Percentiles rank a stretch among this genome's conserved stretches.
phyloP scores from a whole-genome alignment of 192 early-diverging fungal species.

The Coemansia sp. region DNA sequence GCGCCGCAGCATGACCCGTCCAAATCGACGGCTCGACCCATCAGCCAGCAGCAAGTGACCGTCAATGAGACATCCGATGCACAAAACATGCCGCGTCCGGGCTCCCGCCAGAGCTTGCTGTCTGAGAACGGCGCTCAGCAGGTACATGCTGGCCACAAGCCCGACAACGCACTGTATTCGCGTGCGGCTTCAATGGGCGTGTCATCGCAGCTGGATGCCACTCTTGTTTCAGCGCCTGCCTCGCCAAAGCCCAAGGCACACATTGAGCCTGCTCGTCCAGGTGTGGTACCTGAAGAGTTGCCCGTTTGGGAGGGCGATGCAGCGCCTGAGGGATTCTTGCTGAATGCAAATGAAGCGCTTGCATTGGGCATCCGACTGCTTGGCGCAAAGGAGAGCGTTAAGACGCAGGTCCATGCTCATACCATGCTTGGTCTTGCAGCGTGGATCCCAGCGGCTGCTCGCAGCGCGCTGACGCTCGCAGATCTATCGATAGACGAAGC shows the following conservation, averaged over 20 bases:
- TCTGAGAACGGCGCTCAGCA: background rate
- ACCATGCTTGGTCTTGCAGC: constrained; percentile 30
- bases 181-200: background rate
- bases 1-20: background rate
- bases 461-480: constrained; percentile 34
- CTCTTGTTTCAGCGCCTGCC: constrained; percentile 4
- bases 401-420: constrained; percentile 34
- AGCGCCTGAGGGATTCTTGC: constrained; percentile 39
- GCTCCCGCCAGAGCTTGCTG: background rate
- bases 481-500: constrained; percentile 44
- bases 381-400: constrained; percentile 5
- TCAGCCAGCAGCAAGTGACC: background rate
- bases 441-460: constrained; percentile 29
- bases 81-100: background rate
- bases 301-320: constrained; percentile 28
- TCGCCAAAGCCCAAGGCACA: constrained; percentile 1
- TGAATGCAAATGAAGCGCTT: constrained; percentile 25
- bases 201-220: background rate
- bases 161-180: background rate
- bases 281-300: constrained; percentile 30
- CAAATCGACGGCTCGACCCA: background rate
- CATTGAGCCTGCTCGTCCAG: constrained; percentile 1
- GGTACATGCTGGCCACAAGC: background rate
- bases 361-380: constrained; percentile 33
- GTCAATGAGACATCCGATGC: background rate